Base-by-base conservation (phyloP, 2,329 filamentous ascomycete species). In the Shiraia sp. region DNA sequence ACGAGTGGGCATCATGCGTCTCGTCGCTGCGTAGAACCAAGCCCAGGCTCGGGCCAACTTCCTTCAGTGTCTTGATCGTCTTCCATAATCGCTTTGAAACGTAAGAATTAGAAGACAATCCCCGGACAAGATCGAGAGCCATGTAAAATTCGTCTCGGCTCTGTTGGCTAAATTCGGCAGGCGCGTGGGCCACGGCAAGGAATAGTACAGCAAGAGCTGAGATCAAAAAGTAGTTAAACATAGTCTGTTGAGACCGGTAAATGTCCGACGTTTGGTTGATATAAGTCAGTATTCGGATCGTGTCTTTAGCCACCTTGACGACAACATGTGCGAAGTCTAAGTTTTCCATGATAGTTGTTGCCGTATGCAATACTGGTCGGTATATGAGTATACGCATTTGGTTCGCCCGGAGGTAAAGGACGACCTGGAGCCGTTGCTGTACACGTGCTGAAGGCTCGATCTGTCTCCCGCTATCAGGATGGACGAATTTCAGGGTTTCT, bases 351-450 rank as follows among this genome's bases (percentile, higher is more conserved):
- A 96, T 96, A 57, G 85, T 91, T 10, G 83, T 87, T 3, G 88
- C 83, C 13, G 87, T 92, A 66, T 96, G 89, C 7, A 97, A 74
- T 2, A 96, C 85, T 0, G 90, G 90, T 0, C 90, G 88, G 66
- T 95, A 91, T 19, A 96, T 87, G 65, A 90, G 83, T 43, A 91
- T 93, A 4, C 91, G 86, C 72, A 95, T 88, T 72, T 95, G 90
- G 58, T 96, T 96, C 29, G 90, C 82, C 27, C 91, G 83, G 12
- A 96, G 75, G 63, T 95, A 93, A 13, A 93, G 85, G 66, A 93
- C 83, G 32, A 96, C 85, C 46, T 88, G 86, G 10, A 95, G 75
- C 4, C 91, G 84, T 54, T 85, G 83, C 14, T 86, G 72, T 48
- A 84, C 83, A 51, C 88, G 86, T 14, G 79, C 81, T 0, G 79